phyloP scores from a whole-genome alignment of 2,329 filamentous ascomycete species.

The Fusarium piperis region DNA sequence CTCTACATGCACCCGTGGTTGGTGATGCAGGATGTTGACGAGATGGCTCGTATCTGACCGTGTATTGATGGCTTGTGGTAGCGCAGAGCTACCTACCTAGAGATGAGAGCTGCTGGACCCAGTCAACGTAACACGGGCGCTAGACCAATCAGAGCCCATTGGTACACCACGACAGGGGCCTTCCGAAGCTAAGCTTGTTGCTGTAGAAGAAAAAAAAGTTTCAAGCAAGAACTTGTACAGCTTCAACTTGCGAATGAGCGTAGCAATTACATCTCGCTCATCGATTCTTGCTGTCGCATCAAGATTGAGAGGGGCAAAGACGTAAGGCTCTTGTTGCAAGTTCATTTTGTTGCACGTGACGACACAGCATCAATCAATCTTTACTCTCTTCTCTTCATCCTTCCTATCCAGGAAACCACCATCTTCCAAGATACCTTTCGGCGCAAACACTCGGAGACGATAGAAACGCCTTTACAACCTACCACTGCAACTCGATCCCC shows the following conservation, averaged over 20 bases:
- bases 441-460: conserved; percentile 22
- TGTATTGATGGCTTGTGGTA: not conserved
- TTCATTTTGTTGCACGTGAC: not conserved
- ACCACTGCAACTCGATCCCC: not conserved
- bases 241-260: conserved; percentile 14
- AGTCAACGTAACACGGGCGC: conserved; percentile 29
- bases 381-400: conserved; percentile 1
- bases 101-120: conserved; percentile 32
- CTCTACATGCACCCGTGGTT: conserved; percentile 5
- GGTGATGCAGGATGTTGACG: conserved; percentile 6
- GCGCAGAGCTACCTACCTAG: conserved; percentile 27
- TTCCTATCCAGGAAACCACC: not conserved
- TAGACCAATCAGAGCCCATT: conserved; percentile 40
- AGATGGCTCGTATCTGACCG: conserved; percentile 25
- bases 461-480: not conserved
- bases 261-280: not conserved
- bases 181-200: conserved; percentile 34
- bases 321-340: not conserved
- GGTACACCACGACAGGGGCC: conserved; percentile 40
- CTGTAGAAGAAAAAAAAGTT: conserved; percentile 40
- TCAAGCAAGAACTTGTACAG: conserved; percentile 18
- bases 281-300: not conserved
- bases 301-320: not conserved
- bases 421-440: not conserved
- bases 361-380: conserved; percentile 14